Evolutionary conservation across 1,284 basidiomycete species (phyloP).

Genomic region (Cutaneotrichosporon spelunceum): DNA sequence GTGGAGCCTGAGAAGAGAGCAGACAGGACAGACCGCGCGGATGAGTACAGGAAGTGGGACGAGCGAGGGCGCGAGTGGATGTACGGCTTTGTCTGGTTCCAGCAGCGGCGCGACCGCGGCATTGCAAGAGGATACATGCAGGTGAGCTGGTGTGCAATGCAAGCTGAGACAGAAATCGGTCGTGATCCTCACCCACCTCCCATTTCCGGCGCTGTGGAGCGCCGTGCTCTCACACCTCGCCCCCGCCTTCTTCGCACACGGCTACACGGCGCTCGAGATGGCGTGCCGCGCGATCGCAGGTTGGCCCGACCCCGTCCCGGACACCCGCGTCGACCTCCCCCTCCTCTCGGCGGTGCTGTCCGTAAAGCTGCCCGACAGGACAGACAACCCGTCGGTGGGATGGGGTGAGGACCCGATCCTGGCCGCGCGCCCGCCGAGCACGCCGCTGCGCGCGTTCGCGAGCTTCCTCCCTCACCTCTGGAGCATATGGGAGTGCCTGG

Average conservation of each 20-base stretch:
- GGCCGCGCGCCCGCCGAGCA: conserved; percentile 67
- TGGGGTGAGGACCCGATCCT: conserved; percentile 56
- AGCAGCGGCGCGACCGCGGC: conserved; percentile 64
- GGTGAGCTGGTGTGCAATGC: conserved; percentile 53
- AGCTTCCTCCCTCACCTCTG: conserved; percentile 75
- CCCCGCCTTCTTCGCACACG: conserved; percentile 70
- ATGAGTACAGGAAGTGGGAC: conserved; percentile 47
- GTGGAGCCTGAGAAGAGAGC: no score
- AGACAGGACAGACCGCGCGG: conserved; percentile 33
- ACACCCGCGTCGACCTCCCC: conserved; percentile 67
- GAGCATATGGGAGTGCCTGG: conserved; percentile 89
- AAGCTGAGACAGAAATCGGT: conserved; percentile 64
- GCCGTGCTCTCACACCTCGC: conserved; percentile 68
- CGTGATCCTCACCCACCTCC: conserved; percentile 76
- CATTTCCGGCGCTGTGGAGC: conserved; percentile 79
- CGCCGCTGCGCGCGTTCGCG: conserved; percentile 70
- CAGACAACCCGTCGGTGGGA: conserved; percentile 65
- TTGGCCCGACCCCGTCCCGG: conserved; percentile 69
- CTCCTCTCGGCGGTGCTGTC: conserved; percentile 73
- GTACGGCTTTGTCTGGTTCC: conserved; percentile 80
- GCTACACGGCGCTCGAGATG: conserved; percentile 73
- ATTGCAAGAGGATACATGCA: conserved; percentile 83
- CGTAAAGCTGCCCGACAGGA: conserved; percentile 65
- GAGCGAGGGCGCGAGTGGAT: conserved; percentile 54
- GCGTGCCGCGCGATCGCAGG: conserved; percentile 79